These are phyloP conservation scores for Kwoniella sp. DNA, from an alignment of 768 basidiomycete genomes.

Conservation along the genomic window DNA sequence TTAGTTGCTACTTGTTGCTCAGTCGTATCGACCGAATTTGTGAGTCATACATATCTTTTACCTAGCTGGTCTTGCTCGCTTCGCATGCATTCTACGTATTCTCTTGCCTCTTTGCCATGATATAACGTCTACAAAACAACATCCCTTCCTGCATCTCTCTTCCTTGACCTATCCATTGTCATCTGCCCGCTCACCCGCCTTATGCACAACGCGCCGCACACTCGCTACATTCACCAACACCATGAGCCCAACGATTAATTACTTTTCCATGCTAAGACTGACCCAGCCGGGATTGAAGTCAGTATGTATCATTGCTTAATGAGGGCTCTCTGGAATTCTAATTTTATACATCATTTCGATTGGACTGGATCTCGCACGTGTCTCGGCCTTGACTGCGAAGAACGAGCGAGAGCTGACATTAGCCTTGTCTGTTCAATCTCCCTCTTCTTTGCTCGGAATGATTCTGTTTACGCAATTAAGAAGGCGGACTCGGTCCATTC, in stretches of 20 bases:
- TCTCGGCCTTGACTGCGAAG: constrained; percentile 2
- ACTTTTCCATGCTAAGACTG: constrained; percentile 54
- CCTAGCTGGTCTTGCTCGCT: not conserved
- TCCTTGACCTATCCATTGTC: not conserved
- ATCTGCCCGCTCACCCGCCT: too few relatives aligned
- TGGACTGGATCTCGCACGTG: not conserved
- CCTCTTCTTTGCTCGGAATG: not conserved
- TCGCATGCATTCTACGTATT: constrained; percentile 1
- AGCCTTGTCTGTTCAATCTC: not conserved
- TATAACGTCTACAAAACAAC: too few relatives aligned
- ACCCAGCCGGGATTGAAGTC: constrained; percentile 49
- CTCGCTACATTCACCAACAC: not conserved
- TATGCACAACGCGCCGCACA: not conserved
- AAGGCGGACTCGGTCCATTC: constrained; percentile 4
- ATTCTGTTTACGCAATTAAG: too few relatives aligned
- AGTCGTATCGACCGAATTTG: not conserved
- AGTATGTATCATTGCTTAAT: constrained; percentile 32
- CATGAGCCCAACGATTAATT: constrained; percentile 45
- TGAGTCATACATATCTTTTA: not conserved
- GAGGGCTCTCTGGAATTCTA: constrained; percentile 11
- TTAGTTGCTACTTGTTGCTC: too few relatives aligned
- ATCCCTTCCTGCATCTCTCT: too few relatives aligned
- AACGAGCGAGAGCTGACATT: constrained; percentile 35
- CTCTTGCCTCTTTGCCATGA: not conserved
- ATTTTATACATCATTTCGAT: not conserved